Evolutionary conservation across 257 asterid species (phyloP).

Genomic region (Nicotiana noctiflora): DNA sequence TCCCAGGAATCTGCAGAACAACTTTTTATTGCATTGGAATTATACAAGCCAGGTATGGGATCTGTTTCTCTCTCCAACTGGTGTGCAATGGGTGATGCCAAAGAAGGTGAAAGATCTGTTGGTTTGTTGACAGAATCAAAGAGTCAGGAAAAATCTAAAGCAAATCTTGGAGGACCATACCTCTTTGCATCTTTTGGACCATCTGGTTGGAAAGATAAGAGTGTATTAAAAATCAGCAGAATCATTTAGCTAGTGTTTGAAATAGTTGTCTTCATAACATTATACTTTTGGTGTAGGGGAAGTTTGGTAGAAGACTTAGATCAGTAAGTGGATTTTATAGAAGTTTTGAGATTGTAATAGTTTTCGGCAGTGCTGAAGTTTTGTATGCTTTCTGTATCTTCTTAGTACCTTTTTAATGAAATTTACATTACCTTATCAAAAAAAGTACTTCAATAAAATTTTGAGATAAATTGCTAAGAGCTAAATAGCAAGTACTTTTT

Average conservation of each 20-base stretch:
- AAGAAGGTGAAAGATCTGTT: background rate
- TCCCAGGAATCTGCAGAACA: background rate
- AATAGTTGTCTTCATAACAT: background rate
- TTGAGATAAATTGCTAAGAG: too few relatives aligned
- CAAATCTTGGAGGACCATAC: background rate
- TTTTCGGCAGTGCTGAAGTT: too few relatives aligned
- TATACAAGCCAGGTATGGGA: background rate
- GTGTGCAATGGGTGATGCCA: background rate
- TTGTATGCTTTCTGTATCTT: too few relatives aligned
- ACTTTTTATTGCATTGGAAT: background rate
- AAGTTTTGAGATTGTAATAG: background rate
- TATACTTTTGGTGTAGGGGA: background rate
- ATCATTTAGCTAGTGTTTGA: background rate
- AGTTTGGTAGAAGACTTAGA: background rate
- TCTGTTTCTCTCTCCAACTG: background rate
- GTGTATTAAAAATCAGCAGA: background rate
- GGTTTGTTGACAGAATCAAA: background rate
- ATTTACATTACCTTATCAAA: too few relatives aligned
- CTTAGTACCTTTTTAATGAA: too few relatives aligned
- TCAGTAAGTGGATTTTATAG: background rate
- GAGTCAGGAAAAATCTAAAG: background rate
- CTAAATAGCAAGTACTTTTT: too few relatives aligned
- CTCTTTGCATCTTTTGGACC: background rate
- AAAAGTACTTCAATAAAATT: too few relatives aligned
- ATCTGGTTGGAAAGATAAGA: background rate